phyloP scores from a whole-genome alignment of 202 grass and related monocot genomes.

The Brachypodium distachyon region DNA sequence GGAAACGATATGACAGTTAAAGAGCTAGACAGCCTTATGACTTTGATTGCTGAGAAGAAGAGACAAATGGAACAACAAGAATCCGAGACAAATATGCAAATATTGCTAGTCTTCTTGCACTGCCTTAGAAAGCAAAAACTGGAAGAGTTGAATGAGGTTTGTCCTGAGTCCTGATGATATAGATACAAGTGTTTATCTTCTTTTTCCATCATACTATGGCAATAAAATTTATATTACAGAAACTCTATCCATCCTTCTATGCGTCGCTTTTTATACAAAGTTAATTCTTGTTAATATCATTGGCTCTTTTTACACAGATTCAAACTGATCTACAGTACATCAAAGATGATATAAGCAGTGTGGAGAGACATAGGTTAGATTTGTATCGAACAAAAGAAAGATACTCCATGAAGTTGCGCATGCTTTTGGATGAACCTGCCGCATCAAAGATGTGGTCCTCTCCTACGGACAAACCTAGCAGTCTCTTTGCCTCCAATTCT shows the following conservation, averaged over 20 bases:
- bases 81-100: conserved; percentile 98
- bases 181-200: neutral
- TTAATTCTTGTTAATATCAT: neutral
- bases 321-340: conserved; percentile 98
- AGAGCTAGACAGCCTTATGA: conserved; percentile 79
- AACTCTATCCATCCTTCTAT: neutral
- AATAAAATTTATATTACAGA: neutral
- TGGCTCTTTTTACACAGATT: conserved; percentile 42
- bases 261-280: neutral
- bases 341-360: conserved; percentile 91
- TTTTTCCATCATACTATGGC: neutral
- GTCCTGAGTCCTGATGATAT: neutral
- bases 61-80: conserved; percentile 96
- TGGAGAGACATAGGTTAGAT: conserved; percentile 82
- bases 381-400: conserved; percentile 85
- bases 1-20: conserved; percentile 85
- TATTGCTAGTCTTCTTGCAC: conserved; percentile 89
- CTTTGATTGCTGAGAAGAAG: conserved; percentile 84
- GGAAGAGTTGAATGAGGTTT: conserved; percentile 96
- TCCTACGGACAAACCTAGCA: conserved; percentile 59
- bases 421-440: conserved; percentile 84
- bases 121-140: conserved; percentile 97
- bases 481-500: conserved; percentile 46
- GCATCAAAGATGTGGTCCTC: conserved; percentile 57
- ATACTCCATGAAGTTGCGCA: conserved; percentile 87